Evolutionary conservation across 306 rosid genomes (phyloP).

Genomic region (Cicer yamashitae): DNA sequence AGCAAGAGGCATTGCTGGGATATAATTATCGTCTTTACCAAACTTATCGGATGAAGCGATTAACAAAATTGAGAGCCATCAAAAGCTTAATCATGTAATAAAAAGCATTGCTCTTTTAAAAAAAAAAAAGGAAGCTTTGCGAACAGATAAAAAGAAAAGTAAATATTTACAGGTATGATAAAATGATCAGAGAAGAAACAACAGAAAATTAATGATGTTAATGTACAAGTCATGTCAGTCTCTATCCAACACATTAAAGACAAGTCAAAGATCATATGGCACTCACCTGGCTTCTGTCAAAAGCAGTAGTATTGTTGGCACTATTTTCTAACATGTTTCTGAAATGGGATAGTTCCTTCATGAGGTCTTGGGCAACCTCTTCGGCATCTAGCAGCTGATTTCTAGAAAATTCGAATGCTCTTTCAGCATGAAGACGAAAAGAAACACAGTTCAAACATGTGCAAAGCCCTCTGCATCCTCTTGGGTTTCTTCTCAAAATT

Average conservation of each 20-base stretch:
- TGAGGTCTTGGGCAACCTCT: constrained; percentile 71
- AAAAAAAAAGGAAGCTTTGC: not conserved
- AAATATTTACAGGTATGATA: constrained; percentile 3
- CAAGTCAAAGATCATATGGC: constrained; percentile 9
- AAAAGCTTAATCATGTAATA: not conserved
- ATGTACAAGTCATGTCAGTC: constrained; percentile 1
- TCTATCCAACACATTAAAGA: constrained; percentile 21
- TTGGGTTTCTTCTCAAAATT: constrained; percentile 76
- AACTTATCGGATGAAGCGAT: not conserved
- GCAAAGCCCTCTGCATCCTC: constrained; percentile 94
- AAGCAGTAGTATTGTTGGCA: constrained; percentile 39
- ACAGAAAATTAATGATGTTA: not conserved
- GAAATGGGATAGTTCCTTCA: constrained; percentile 64
- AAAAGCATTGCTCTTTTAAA: not conserved
- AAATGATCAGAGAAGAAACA: constrained; percentile 15
- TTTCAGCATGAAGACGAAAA: constrained; percentile 81
- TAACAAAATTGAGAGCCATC: not conserved
- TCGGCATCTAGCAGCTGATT: constrained; percentile 77
- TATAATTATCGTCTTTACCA: not conserved
- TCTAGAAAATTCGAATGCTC: constrained; percentile 89
- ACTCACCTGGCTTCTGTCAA: constrained; percentile 57
- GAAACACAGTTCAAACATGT: constrained; percentile 84
- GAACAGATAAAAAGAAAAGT: not conserved
- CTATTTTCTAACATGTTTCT: constrained; percentile 57
- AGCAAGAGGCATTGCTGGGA: not conserved